These are phyloP conservation scores for Starmerella roubikii DNA, from an alignment of 805 yeast genomes.

Conservation along the genomic window DNA sequence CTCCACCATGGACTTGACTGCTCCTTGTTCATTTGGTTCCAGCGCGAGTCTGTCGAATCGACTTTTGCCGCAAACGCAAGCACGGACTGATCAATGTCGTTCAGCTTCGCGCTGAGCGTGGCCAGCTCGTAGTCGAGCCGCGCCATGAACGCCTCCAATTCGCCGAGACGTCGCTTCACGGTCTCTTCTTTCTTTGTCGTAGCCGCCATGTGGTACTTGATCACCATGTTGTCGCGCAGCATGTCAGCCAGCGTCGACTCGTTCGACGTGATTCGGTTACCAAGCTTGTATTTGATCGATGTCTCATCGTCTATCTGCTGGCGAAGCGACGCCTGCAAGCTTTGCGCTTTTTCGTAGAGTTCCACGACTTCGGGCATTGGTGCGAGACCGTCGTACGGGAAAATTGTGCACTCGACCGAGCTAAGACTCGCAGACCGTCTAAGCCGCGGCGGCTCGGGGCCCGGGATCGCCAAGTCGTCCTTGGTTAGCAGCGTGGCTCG, in stretches of 20 bases:
- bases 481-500: no score
- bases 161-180: slow-evolving; percentile 30
- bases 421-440: slow-evolving; percentile 17
- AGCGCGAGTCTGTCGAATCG: slow-evolving; percentile 24
- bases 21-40: slow-evolving; percentile 3
- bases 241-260: slow-evolving; percentile 16
- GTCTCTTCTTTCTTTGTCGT: slow-evolving; percentile 19
- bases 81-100: slow-evolving; percentile 53
- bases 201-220: slow-evolving; percentile 20
- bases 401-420: slow-evolving; percentile 12
- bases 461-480: not conserved
- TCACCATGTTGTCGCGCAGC: slow-evolving; percentile 17
- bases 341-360: slow-evolving; percentile 14
- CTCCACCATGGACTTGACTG: not conserved
- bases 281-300: slow-evolving; percentile 6
- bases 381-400: slow-evolving; percentile 16
- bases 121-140: slow-evolving; percentile 50
- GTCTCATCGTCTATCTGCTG: slow-evolving; percentile 10
- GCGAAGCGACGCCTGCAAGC: slow-evolving; percentile 9
- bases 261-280: slow-evolving; percentile 12
- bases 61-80: slow-evolving; percentile 32
- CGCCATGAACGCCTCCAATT: slow-evolving; percentile 43
- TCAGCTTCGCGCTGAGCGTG: slow-evolving; percentile 43
- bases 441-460: not conserved
- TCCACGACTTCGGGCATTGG: slow-evolving; percentile 13